Evolutionary conservation across 2,329 filamentous ascomycete genomes (phyloP).

Genomic region (Aspergillus bombycis): DNA sequence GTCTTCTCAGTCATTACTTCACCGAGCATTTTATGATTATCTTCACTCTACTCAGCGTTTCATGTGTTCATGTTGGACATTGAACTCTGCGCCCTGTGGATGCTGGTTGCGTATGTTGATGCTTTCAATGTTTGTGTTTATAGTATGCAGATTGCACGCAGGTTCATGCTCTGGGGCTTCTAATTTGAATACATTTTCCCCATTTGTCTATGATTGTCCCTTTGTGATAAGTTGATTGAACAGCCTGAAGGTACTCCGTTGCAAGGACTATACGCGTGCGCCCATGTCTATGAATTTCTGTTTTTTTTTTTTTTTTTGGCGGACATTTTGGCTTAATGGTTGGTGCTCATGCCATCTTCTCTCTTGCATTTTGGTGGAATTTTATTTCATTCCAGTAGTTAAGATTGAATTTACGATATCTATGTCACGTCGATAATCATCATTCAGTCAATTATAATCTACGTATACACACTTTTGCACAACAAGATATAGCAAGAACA

Average conservation of each 20-base stretch:
- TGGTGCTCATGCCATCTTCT: background rate
- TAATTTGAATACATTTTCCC: constrained; percentile 17
- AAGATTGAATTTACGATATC: background rate
- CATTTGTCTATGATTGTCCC: background rate
- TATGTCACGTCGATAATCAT: background rate
- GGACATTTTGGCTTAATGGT: background rate
- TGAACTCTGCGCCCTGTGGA: constrained; percentile 1
- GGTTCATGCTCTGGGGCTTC: constrained; percentile 9
- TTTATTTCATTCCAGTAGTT: background rate
- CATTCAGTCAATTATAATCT: background rate
- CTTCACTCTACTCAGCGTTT: background rate
- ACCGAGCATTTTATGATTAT: background rate
- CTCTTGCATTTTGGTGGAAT: background rate
- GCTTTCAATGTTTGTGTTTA: constrained; percentile 13
- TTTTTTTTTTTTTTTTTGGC: background rate
- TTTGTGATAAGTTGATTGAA: background rate
- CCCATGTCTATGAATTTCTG: background rate
- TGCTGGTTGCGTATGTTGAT: constrained; percentile 13
- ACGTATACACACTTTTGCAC: background rate
- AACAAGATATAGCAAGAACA: background rate
- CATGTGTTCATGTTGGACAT: background rate
- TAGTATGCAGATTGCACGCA: constrained; percentile 17
- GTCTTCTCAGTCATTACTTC: background rate
- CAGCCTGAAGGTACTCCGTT: background rate
- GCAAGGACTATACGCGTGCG: background rate